Conservation (phyloP, 257 asterid species). For the Jasminum sambac region DNA sequence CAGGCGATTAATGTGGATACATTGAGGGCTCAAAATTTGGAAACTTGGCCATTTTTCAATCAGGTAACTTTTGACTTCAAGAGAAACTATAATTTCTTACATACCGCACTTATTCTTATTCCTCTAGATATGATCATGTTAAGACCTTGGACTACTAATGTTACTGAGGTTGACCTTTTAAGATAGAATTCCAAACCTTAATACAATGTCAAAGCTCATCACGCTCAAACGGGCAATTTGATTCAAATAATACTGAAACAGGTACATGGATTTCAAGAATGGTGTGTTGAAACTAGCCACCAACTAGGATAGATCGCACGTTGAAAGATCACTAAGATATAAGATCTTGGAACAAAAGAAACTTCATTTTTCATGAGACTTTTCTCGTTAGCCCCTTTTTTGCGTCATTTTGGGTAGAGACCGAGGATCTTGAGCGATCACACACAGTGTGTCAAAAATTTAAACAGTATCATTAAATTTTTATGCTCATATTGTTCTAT, state of each 20-base stretch:
- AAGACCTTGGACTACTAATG: too few relatives aligned
- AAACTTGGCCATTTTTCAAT: conserved; percentile 78
- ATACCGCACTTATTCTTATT: neutral
- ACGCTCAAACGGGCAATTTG: too few relatives aligned
- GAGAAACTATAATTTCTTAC: neutral
- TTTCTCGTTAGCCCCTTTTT: neutral
- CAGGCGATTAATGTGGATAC: conserved; percentile 69
- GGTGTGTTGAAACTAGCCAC: too few relatives aligned
- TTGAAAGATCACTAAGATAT: too few relatives aligned
- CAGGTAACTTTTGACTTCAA: conserved; percentile 40
- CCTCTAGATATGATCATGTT: conserved; percentile 8
- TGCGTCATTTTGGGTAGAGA: neutral
- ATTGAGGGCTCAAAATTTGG: conserved; percentile 68
- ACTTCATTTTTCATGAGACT: neutral
- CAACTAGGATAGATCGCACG: too few relatives aligned
- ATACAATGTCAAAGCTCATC: too few relatives aligned
- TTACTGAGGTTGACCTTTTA: too few relatives aligned
- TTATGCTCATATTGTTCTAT: neutral
- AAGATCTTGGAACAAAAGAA: too few relatives aligned
- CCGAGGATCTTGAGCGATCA: neutral
- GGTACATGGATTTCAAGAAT: too few relatives aligned
- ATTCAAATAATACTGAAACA: too few relatives aligned
- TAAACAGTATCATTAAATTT: neutral
- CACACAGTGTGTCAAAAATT: neutral
- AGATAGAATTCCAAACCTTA: too few relatives aligned